Percentiles rank a stretch among this genome's conserved stretches.
Conservation (phyloP, 495 filamentous ascomycete genomes). For the Tuber borchii region DNA sequence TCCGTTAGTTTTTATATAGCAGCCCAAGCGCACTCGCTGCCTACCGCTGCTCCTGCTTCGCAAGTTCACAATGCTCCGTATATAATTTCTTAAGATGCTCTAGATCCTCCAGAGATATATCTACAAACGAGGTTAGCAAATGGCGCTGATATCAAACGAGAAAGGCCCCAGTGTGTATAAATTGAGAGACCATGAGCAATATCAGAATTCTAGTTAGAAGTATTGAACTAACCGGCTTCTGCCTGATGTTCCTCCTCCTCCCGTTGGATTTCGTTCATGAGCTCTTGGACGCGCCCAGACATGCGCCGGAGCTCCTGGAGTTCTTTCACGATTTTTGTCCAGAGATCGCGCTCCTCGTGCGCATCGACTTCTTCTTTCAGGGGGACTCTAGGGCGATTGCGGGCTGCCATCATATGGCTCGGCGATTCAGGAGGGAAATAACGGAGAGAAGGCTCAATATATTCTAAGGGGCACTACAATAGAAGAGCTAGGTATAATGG, state of each 20-base stretch:
- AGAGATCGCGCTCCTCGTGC: slow-evolving; percentile 39
- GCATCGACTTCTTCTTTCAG: slow-evolving; percentile 37
- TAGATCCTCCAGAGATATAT: slow-evolving; percentile 31
- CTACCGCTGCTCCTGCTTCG: slow-evolving; percentile 35
- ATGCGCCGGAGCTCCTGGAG: slow-evolving; percentile 32
- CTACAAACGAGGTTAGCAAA: slow-evolving; percentile 8
- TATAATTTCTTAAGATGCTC: slow-evolving; percentile 25
- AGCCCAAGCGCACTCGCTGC: slow-evolving; percentile 10
- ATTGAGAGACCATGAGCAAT: not conserved
- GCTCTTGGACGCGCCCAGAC: slow-evolving; percentile 31
- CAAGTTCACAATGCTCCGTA: slow-evolving; percentile 25
- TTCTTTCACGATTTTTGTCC: slow-evolving; percentile 39
- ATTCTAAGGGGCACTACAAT: not conserved
- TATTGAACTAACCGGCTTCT: slow-evolving; percentile 29
- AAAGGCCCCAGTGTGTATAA: not conserved
- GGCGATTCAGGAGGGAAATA: not conserved
- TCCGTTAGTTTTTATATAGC: slow-evolving; percentile 13
- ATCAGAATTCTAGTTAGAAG: not conserved
- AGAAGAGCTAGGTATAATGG: not conserved
- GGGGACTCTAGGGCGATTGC: slow-evolving; percentile 36
- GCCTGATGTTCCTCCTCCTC: slow-evolving; percentile 35
- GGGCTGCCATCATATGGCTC: slow-evolving; percentile 30
- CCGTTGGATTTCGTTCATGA: slow-evolving; percentile 29
- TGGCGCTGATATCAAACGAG: not conserved
- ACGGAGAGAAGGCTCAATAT: not conserved